These are phyloP conservation scores for Skeletonema menzelii DNA, from an alignment of 108 stramenopile species.

Conservation along the genomic window DNA sequence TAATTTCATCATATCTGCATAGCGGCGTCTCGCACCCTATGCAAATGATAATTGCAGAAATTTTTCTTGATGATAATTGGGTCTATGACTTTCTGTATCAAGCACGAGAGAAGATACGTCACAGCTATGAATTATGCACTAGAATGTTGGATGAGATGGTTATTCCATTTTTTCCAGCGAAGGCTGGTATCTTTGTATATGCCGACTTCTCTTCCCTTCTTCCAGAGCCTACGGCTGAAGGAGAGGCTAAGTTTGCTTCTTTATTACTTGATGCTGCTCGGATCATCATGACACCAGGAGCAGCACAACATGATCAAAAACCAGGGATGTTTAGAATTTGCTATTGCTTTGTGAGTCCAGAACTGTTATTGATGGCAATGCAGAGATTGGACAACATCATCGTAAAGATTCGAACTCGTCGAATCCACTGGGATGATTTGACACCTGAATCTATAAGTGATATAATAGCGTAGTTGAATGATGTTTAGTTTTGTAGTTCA, in stretches of 20 bases:
- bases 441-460: conserved; percentile 55
- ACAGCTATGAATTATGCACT: conserved; percentile 64
- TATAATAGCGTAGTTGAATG: conserved; percentile 24
- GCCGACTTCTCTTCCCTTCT: conserved; percentile 84
- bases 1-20: too few species aligned
- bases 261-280: conserved; percentile 67
- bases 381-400: conserved; percentile 74
- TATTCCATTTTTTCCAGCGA: conserved; percentile 71
- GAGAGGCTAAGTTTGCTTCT: conserved; percentile 65
- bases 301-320: conserved; percentile 61
- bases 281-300: conserved; percentile 86
- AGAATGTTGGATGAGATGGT: conserved; percentile 80
- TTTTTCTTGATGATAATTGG: conserved; percentile 81
- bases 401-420: conserved; percentile 54
- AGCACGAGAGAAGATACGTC: conserved; percentile 47
- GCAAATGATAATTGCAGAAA: conserved; percentile 78
- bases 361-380: conserved; percentile 78
- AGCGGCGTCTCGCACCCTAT: conserved; percentile 68
- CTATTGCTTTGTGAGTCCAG: conserved; percentile 76
- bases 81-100: conserved; percentile 73
- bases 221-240: conserved; percentile 68
- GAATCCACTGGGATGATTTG: conserved; percentile 77
- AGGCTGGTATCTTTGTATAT: conserved; percentile 86
- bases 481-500: conserved; percentile 1
- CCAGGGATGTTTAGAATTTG: conserved; percentile 92